Evolutionary conservation across 2,329 filamentous ascomycete genomes (phyloP), one percentile per base, ranked within the genome.

Genomic region (Alternaria gaisen): DNA sequence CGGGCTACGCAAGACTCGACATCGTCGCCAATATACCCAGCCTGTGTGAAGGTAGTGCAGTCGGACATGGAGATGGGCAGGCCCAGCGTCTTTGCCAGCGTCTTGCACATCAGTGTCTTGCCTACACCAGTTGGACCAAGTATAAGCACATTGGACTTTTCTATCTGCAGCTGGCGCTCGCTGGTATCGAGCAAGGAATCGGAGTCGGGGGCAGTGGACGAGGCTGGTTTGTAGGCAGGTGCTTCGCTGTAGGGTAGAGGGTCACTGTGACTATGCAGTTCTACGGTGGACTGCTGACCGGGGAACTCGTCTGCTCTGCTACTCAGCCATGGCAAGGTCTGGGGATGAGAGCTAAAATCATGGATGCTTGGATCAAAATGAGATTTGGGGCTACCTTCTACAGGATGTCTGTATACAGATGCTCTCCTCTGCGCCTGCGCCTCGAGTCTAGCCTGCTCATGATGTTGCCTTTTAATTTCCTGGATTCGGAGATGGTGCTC

Each of bases 21-120:
- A 75, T 99, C 95, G 75, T 98, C 94, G 30, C 95, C 95, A 68
- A 99, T 97, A 72, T 99, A 99, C 26, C 95, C 94, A 5, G 94
- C 94, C 80, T 97, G 94, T 0, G 94, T 98, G 66, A 98, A 93
- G 6, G 94, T 92, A 52, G 95, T 97, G 79, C 94, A 98, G 79
- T 98, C 94, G 63, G 92, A 94, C 79, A 97, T 97, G 64, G 92
- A 93, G 74, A 97, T 97, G 0, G 95, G 95, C 0, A 98, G 93
- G 62, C 95, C 94, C n/a, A 99, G 86, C 53, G 95, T 90, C 72
- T 93, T 90, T 68, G 94, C 95, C 40, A 98, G 82, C 0, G 94
- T 98, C 79, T 94, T 96, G 54, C 93, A 87, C 81, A 99, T 98
- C 63, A 98, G 89, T 0, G 95, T 99, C 82, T 99, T 99, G 14